A percentile compares a stretch with the other conserved stretches of the same genome.
phyloP scores from a whole-genome alignment of 352 stramenopile genomes.

The Globisporangium mamillatum region DNA sequence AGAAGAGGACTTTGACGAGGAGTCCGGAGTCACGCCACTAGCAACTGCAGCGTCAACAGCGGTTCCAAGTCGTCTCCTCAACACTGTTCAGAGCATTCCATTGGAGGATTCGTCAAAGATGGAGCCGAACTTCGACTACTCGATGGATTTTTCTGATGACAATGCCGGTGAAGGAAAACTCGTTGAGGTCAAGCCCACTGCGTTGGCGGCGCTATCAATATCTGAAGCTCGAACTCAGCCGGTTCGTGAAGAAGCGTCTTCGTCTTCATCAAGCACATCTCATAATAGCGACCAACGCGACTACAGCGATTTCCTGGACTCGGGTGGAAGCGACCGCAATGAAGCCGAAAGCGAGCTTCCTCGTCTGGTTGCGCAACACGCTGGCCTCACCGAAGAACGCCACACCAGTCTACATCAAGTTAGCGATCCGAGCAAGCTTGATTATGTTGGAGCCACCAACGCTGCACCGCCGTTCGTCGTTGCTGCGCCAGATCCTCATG shows the following conservation, averaged over 20 bases:
- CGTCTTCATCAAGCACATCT: conserved; percentile 10
- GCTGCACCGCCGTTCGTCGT: not conserved
- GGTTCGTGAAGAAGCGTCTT: not conserved
- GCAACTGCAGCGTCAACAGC: not conserved
- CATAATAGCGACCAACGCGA: conserved; percentile 17
- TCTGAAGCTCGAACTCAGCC: conserved; percentile 2
- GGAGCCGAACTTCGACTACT: conserved; percentile 58
- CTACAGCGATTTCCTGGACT: conserved; percentile 34
- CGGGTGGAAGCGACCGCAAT: conserved; percentile 5
- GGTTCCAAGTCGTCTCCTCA: not conserved
- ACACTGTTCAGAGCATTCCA: not conserved
- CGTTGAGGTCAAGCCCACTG: not conserved
- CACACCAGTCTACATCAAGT: not conserved
- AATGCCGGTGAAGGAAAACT: conserved; percentile 10
- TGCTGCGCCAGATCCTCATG: not conserved
- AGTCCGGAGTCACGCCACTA: conserved; percentile 17
- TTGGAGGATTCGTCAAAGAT: conserved; percentile 12
- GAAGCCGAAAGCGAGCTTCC: not conserved
- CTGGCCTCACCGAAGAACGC: not conserved
- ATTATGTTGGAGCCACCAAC: not conserved
- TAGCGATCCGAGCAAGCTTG: not conserved
- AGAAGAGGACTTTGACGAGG: conserved; percentile 57
- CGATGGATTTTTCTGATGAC: conserved; percentile 71
- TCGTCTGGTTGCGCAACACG: not conserved
- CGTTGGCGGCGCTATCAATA: not conserved